Conservation (phyloP, 371 early-diverging fungal species). For the Paraphysoderma sedebokerense region DNA sequence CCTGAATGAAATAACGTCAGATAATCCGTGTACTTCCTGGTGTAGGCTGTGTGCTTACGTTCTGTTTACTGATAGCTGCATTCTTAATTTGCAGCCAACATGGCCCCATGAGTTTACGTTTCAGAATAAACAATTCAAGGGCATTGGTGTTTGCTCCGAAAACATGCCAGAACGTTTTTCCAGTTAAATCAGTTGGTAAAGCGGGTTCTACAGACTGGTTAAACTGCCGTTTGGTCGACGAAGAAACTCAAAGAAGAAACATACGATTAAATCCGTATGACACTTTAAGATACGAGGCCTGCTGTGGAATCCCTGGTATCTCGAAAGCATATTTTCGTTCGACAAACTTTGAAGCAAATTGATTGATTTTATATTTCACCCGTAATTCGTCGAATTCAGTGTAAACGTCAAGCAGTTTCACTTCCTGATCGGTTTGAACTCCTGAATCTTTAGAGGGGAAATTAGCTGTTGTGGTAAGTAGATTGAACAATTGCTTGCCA, state of each 20-base stretch:
- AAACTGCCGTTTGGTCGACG: background rate
- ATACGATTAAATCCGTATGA: conserved; percentile 52
- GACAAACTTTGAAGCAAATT: conserved; percentile 41
- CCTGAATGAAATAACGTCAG: conserved; percentile 6
- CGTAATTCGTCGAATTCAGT: conserved; percentile 49
- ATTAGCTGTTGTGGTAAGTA: background rate
- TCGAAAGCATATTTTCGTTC: conserved; percentile 88
- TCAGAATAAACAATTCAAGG: conserved; percentile 79
- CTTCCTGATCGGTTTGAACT: conserved; percentile 34
- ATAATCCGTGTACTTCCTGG: conserved; percentile 18
- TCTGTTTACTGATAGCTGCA: conserved; percentile 14
- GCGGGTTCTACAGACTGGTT: conserved; percentile 29
- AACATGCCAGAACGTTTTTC: conserved; percentile 64
- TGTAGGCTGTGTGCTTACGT: too few relatives aligned
- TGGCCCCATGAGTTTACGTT: conserved; percentile 93
- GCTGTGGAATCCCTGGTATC: conserved; percentile 55
- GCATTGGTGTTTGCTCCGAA: conserved; percentile 82
- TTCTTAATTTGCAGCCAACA: conserved; percentile 68
- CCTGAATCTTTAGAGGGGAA: conserved; percentile 16
- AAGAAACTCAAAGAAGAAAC: background rate
- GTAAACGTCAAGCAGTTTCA: conserved; percentile 46
- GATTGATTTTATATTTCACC: conserved; percentile 29
- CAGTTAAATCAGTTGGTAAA: conserved; percentile 46
- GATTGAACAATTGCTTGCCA: background rate
- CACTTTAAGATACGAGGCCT: conserved; percentile 72